phyloP scores from a whole-genome alignment of 495 filamentous ascomycete species.

The Xylaria grammica region DNA sequence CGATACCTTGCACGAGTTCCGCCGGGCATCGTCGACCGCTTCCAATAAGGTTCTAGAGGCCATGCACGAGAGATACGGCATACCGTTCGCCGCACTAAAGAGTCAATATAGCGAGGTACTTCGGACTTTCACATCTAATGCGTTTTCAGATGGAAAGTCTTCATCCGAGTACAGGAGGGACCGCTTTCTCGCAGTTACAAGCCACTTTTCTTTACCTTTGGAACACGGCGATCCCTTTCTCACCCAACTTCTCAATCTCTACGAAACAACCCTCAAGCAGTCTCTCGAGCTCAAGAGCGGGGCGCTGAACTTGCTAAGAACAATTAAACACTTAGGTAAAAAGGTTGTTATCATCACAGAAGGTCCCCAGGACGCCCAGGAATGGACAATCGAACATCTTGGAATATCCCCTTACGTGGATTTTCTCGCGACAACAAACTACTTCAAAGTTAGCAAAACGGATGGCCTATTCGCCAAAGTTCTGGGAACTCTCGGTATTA shows the following conservation, averaged over 20 bases:
- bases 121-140: constrained; percentile 36
- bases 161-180: constrained; percentile 46
- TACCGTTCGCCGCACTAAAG: constrained; percentile 27
- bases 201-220: constrained; percentile 16
- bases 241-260: constrained; percentile 36
- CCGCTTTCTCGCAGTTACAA: constrained; percentile 39
- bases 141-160: constrained; percentile 44
- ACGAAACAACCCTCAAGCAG: constrained; percentile 28
- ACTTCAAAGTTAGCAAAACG: constrained; percentile 38
- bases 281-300: constrained; percentile 37
- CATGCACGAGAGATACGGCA: constrained; percentile 25
- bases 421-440: constrained; percentile 42
- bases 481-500: constrained; percentile 35
- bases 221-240: constrained; percentile 3
- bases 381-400: constrained; percentile 42
- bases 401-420: constrained; percentile 36
- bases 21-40: constrained; percentile 39
- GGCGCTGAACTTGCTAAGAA: constrained; percentile 31
- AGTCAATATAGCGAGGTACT: constrained; percentile 36
- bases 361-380: constrained; percentile 48
- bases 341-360: constrained; percentile 45
- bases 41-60: constrained; percentile 30
- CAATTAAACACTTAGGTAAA: constrained; percentile 33
- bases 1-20: constrained; percentile 51
- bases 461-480: constrained; percentile 44